Base-by-base conservation (phyloP, 1,284 basidiomycete genomes). In the Mycena sp. region DNA sequence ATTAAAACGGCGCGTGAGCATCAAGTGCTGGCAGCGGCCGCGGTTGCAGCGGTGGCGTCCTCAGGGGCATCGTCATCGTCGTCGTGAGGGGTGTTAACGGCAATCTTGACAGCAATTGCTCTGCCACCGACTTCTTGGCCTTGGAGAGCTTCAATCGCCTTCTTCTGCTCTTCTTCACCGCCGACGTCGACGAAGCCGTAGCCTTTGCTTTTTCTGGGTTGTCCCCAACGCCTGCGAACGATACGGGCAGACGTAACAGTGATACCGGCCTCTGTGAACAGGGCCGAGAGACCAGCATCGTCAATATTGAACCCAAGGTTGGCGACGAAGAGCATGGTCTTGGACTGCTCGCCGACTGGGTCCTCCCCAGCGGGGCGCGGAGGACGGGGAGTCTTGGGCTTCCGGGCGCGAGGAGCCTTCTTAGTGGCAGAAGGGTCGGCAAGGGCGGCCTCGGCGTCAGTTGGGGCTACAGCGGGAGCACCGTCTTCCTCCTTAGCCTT, bases 131-230 rank as follows among this genome's bases (percentile, higher is more conserved):
- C 80, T 64, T 95, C 89, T 78, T 93, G 93, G 76, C 91, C 93
- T 72, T 95, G 84, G 69, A 94, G 85, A 69, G 87, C 86, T 58
- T 84, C 85, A 68, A 97, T 91, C 43, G 94, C 95, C 81, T 94
- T 93, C 76, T 89, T 78, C 82, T 96, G 95, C 78, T 94, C 87
- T 69, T 87, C 89, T 75, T 94, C 90, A 71, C 83, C 83, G 66
- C 92, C 93, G 65, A 96, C 92, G 71, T 96, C 94, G 72, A 97
- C 95, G 74, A 97, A 97, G 61, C 94, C 96, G 76, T 95, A 98
- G 64, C 95, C 95, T 80, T 96, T 96, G 83, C 91, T 93, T 80
- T 86, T 91, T 75, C 90, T 86, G 68, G 90, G 88, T 57, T 87
- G 85, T 14, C 92, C 92, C 84, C 87, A 94, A 74, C 91, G 89